Percentiles rank a stretch among this genome's conserved stretches.
Evolutionary conservation across 805 yeast species (phyloP).

Genomic region (Monosporozyma siamensis): DNA sequence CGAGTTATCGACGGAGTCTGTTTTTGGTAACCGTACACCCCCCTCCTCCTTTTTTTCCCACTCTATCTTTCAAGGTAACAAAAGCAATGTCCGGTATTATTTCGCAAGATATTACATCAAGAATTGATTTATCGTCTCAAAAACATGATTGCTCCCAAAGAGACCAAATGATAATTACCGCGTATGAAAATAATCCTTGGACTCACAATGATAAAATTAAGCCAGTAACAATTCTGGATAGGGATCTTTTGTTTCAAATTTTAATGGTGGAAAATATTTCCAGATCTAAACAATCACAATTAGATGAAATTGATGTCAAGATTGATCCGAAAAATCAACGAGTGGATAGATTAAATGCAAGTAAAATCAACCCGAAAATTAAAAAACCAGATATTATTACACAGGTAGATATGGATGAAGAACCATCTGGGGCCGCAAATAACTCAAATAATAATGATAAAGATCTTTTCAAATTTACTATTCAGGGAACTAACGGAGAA

Average conservation of each 20-base stretch:
- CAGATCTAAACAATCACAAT: conserved; percentile 39
- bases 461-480: conserved; percentile 39
- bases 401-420: conserved; percentile 40
- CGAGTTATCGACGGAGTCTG: no score
- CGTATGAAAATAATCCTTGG: conserved; percentile 19
- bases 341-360: conserved; percentile 41
- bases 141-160: conserved; percentile 7
- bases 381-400: conserved; percentile 32
- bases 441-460: background rate
- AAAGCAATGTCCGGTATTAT: background rate
- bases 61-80: background rate
- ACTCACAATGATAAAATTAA: conserved; percentile 3
- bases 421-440: no score
- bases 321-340: conserved; percentile 52
- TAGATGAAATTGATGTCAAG: conserved; percentile 45
- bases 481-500: conserved; percentile 46
- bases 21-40: no score
- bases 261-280: conserved; percentile 47
- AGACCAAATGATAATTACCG: conserved; percentile 11
- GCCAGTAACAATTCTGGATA: conserved; percentile 18
- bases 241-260: conserved; percentile 42
- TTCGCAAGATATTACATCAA: conserved; percentile 11
- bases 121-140: conserved; percentile 6
- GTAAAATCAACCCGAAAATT: conserved; percentile 12
- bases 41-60: no score